phyloP scores from a whole-genome alignment of 768 basidiomycete genomes.

The Podaxis carcinomalis region DNA sequence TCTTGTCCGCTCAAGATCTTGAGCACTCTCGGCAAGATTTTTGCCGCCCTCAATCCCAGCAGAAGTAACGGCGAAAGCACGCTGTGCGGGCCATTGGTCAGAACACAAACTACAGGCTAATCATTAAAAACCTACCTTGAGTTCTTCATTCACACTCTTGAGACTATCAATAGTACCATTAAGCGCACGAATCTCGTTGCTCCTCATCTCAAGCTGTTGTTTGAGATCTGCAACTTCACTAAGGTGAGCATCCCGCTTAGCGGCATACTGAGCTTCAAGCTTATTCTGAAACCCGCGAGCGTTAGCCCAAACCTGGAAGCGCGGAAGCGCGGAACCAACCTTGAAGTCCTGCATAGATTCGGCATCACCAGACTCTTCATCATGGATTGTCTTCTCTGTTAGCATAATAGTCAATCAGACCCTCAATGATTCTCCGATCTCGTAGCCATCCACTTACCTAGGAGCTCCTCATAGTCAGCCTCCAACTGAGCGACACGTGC shows the following conservation, averaged over 20 bases:
- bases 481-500: slow-evolving; percentile 75
- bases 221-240: slow-evolving; percentile 83
- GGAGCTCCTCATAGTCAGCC: slow-evolving; percentile 93
- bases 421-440: background rate
- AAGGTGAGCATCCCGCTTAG: slow-evolving; percentile 85
- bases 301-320: slow-evolving; percentile 6
- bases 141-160: slow-evolving; percentile 95
- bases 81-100: slow-evolving; percentile 41
- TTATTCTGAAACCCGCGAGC: slow-evolving; percentile 56
- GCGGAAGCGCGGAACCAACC: slow-evolving; percentile 34
- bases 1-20: slow-evolving; percentile 93
- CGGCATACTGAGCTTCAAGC: slow-evolving; percentile 89
- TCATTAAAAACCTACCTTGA: slow-evolving; percentile 63
- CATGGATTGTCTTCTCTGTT: slow-evolving; percentile 86
- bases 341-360: slow-evolving; percentile 90
- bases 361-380: slow-evolving; percentile 80
- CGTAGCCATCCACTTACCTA: slow-evolving; percentile 52
- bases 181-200: slow-evolving; percentile 78
- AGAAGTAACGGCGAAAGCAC: slow-evolving; percentile 94
- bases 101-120: background rate
- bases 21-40: slow-evolving; percentile 94
- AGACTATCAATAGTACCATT: slow-evolving; percentile 87
- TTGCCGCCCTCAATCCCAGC: slow-evolving; percentile 97
- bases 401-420: background rate
- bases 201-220: slow-evolving; percentile 83